Base-by-base conservation (phyloP, 306 rosid genomes). In the Ammopiptanthus mongolicus region DNA sequence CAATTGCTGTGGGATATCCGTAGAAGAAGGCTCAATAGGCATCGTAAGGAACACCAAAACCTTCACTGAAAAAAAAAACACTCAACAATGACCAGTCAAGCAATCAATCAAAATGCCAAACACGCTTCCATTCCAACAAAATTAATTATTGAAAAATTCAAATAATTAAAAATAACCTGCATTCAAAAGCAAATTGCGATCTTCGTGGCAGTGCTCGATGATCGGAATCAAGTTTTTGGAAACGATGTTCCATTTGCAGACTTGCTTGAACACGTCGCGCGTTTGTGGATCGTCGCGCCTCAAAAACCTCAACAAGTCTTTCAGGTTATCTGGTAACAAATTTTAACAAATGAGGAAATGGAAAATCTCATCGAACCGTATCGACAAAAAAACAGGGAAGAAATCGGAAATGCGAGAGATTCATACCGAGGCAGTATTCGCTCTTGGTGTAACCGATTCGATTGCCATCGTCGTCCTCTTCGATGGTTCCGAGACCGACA, bases 41-140 rank as follows among this genome's bases (percentile, higher is more conserved):
- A 95, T 95, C 0, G 97, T 90, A 61, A 91, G 86, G 78, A 95
- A 95, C 83, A 91, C 98, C 88, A 95, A 44, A 67, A 95, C 90
- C 85, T 95, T 95, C 81, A 95, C 98, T 91, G 84, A 44, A 42
- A 22, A 23, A 60, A 83, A 68, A 74, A 62, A 28, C 34, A 61
- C 63, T 62, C 53, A 47, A 47, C 63, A 28, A 34, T 52, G 2
- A 22, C 6, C 37, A n/a, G 72, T 57, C 31, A 13, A 23, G 2
- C 17, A 9, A 37, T 37, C 8, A 75, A 68, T 33, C 50, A 37
- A 71, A 71, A 56, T 13, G 51, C 25, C 58, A 39, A 60, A n/a
- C 57, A 53, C 5, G 3, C 44, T 22, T 17, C 31, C 34, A 56
- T 22, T 17, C 31, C 34, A 56, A 31, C 59, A 62, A 9, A 6